Evolutionary conservation across 1,139 yeast genomes (phyloP).

Genomic region (Suhomyces kunorum): DNA sequence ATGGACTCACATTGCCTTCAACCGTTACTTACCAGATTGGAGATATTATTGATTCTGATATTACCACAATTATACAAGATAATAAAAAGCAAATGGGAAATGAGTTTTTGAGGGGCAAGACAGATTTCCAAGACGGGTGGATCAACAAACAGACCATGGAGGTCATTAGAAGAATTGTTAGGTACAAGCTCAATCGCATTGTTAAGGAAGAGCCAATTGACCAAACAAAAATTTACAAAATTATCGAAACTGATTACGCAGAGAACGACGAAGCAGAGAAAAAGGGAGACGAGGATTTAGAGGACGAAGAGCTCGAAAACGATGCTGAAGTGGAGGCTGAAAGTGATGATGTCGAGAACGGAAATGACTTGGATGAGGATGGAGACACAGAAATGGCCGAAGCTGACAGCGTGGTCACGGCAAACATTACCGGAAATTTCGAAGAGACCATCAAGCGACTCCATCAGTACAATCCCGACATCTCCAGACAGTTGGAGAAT

Average conservation of each 20-base stretch:
- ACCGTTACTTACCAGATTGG: constrained; percentile 80
- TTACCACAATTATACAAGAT: constrained; percentile 49
- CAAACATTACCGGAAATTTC: constrained; percentile 14
- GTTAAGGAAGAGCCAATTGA: constrained; percentile 47
- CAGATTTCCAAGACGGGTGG: constrained; percentile 73
- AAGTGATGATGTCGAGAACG: constrained; percentile 20
- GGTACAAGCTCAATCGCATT: constrained; percentile 68
- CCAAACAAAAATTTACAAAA: constrained; percentile 41
- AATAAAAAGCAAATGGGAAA: constrained; percentile 34
- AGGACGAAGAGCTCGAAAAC: constrained; percentile 24
- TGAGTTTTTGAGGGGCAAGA: constrained; percentile 44
- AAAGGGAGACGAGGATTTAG: constrained; percentile 23
- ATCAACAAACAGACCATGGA: constrained; percentile 60
- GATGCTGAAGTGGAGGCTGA: constrained; percentile 26
- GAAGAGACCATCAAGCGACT: constrained; percentile 30
- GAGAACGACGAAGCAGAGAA: constrained; percentile 25
- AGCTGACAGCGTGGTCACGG: constrained; percentile 22
- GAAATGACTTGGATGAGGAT: constrained; percentile 16
- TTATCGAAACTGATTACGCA: constrained; percentile 43
- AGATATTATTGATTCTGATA: constrained; percentile 69
- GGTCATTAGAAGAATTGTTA: constrained; percentile 64
- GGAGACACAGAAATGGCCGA: constrained; percentile 14
- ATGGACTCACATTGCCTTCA: constrained; percentile 69
- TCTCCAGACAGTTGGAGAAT: constrained; percentile 39
- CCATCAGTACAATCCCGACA: constrained; percentile 34